phyloP scores from a whole-genome alignment of 768 basidiomycete species.

The Coprinellus micaceus region DNA sequence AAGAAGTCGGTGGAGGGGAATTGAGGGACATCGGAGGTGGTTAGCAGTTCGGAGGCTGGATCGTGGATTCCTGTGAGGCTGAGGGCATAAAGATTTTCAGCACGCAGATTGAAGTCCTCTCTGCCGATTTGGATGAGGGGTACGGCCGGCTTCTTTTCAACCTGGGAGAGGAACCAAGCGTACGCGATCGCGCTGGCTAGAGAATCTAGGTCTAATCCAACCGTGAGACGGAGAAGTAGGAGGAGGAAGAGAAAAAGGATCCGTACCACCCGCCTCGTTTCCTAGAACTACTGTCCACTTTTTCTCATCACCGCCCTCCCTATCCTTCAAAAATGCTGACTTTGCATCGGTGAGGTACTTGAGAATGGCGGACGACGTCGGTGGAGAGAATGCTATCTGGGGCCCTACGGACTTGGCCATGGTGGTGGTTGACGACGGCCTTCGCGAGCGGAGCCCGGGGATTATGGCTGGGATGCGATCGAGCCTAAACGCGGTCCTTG shows the following conservation, averaged over 20 bases:
- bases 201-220: constrained; percentile 78
- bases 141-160: constrained; percentile 54
- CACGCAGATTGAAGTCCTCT: constrained; percentile 70
- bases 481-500: too few species aligned
- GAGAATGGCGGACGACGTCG: constrained; percentile 21
- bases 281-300: constrained; percentile 91
- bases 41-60: constrained; percentile 55
- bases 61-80: constrained; percentile 50
- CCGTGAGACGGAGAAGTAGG: background rate
- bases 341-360: constrained; percentile 43
- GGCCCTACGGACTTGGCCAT: too few species aligned
- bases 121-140: constrained; percentile 70
- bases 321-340: constrained; percentile 54
- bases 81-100: constrained; percentile 84
- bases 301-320: constrained; percentile 39
- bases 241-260: background rate
- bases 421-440: too few species aligned
- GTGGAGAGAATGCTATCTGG: too few species aligned
- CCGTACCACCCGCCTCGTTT: constrained; percentile 91
- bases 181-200: constrained; percentile 83
- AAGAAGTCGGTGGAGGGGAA: constrained; percentile 61
- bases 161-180: constrained; percentile 66
- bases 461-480: too few species aligned
- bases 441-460: too few species aligned
- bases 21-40: constrained; percentile 59